Evolutionary conservation across 2,329 filamentous ascomycete species (phyloP).

Genomic region (Capronia epimyces): DNA sequence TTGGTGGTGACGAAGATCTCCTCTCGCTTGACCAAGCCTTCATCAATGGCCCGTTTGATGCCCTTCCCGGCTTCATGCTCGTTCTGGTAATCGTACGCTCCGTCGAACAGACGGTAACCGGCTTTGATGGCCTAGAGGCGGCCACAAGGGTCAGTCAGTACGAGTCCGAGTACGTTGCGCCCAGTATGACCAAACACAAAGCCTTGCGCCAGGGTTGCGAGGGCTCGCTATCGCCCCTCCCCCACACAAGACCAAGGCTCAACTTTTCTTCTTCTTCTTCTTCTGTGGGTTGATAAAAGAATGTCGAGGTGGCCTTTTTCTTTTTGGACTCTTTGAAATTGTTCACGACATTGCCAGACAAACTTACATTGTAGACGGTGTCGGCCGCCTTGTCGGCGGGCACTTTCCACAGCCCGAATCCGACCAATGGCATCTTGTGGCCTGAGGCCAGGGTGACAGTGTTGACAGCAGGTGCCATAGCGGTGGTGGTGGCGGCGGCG

Average conservation of each 20-base stretch:
- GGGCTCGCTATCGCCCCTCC: too few species aligned
- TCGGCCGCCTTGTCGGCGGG: conserved; percentile 67
- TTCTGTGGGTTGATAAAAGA: too few species aligned
- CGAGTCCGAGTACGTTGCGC: too few species aligned
- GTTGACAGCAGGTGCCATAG: not conserved
- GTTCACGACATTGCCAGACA: not conserved
- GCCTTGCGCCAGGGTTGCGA: too few species aligned
- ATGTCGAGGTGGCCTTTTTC: too few species aligned
- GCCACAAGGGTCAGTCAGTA: not conserved
- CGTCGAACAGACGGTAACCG: conserved; percentile 57
- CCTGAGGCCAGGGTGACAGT: conserved; percentile 26
- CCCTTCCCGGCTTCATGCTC: conserved; percentile 73
- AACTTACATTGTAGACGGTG: conserved; percentile 64
- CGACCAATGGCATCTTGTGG: conserved; percentile 40
- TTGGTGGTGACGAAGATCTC: conserved; percentile 91
- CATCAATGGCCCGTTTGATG: conserved; percentile 71
- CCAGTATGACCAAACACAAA: too few species aligned
- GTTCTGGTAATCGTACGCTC: conserved; percentile 70
- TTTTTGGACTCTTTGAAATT: too few species aligned
- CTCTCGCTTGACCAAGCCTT: conserved; percentile 73
- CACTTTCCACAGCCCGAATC: conserved; percentile 69
- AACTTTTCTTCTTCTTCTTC: too few species aligned
- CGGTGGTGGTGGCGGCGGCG: not conserved
- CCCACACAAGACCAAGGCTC: too few species aligned
- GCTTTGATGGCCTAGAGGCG: conserved; percentile 48